Percentiles rank a stretch among this genome's conserved stretches.
Evolutionary conservation across 495 filamentous ascomycete genomes (phyloP).

Genomic region (Acidomyces sp.): DNA sequence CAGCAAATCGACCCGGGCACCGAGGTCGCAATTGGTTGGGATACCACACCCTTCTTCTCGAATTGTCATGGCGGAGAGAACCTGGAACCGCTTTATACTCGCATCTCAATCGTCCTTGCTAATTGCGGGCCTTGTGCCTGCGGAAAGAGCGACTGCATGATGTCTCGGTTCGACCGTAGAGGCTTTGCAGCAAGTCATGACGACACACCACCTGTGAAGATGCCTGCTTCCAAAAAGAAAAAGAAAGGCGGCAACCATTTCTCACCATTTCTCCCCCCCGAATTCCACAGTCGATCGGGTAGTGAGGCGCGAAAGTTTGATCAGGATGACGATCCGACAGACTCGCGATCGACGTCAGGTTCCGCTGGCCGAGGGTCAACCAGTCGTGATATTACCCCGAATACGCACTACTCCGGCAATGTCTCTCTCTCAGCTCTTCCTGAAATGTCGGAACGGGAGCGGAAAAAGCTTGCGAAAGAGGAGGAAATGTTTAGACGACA

Average conservation of each 20-base stretch:
- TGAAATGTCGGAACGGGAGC: slow-evolving; percentile 73
- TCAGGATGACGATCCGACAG: slow-evolving; percentile 42
- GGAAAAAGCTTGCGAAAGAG: slow-evolving; percentile 70
- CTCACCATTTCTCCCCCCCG: slow-evolving; percentile 56
- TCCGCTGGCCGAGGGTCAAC: slow-evolving; percentile 38
- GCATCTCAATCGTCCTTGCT: slow-evolving; percentile 62
- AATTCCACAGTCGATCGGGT: slow-evolving; percentile 63
- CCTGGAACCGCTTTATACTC: slow-evolving; percentile 39
- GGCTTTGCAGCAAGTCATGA: slow-evolving; percentile 21
- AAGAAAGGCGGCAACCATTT: slow-evolving; percentile 48
- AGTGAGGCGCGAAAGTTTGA: slow-evolving; percentile 46
- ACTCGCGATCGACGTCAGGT: slow-evolving; percentile 56
- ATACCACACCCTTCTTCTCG: slow-evolving; percentile 38
- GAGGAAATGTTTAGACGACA: slow-evolving; percentile 62
- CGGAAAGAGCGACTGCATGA: slow-evolving; percentile 46
- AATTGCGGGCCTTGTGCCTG: slow-evolving; percentile 88
- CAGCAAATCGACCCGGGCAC: slow-evolving; percentile 49
- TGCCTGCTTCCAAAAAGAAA: slow-evolving; percentile 33
- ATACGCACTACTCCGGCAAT: slow-evolving; percentile 35
- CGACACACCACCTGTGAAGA: slow-evolving; percentile 35
- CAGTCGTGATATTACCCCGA: slow-evolving; percentile 74
- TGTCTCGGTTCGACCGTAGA: slow-evolving; percentile 52
- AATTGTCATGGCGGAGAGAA: slow-evolving; percentile 19
- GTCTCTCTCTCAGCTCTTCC: slow-evolving; percentile 33
- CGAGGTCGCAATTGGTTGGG: slow-evolving; percentile 57